Base-by-base conservation (phyloP, 805 yeast genomes). In the Candida lessepsii region DNA sequence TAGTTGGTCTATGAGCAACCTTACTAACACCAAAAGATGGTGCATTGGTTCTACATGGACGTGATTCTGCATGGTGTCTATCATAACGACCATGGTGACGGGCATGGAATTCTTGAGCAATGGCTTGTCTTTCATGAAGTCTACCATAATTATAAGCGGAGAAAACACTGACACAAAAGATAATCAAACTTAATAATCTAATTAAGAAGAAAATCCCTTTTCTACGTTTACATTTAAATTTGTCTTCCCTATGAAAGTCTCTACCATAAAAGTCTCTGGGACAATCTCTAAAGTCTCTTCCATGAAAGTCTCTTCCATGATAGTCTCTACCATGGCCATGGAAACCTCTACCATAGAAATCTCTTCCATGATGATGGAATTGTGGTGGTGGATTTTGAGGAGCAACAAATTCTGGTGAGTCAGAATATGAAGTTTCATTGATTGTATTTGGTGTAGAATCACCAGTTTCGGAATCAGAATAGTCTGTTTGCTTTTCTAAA, bases 61-160 rank as follows among this genome's bases (percentile, higher is more conserved):
- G n/a, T n/a, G n/a, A n/a, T n/a, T n/a, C n/a, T n/a, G 13, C 9
- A 26, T 26, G 29, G 11, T n/a, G 15, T 11, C 7, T 7, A 4
- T 30, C 41, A 26, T 19, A 29, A 26, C 35, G 25, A 9, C 35
- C 27, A 20, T 32, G 26, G 17, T 20, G 28, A 21, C 35, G 17
- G 8, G 5, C 23, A 14, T n/a, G 10, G 11, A 32, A n/a, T 23
- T 32, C 35, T 14, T 13, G 21, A 6, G 15, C 35, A 24, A 31
- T 37, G 13, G 11, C 24, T 31, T 39, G 29, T 34, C 39, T 39
- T 34, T 34, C 42, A 17, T 39, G 35, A 14, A 34, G 29, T 39
- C 39, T 39, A 21, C 42, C 42, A 24, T n/a, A 17, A n/a, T 27
- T 39, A 24, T 34, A 33, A 23, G 39, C 29, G 4, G 29, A 34